Evolutionary conservation across 2,329 filamentous ascomycete species (phyloP).

Genomic region (Curvularia eragrostidis): DNA sequence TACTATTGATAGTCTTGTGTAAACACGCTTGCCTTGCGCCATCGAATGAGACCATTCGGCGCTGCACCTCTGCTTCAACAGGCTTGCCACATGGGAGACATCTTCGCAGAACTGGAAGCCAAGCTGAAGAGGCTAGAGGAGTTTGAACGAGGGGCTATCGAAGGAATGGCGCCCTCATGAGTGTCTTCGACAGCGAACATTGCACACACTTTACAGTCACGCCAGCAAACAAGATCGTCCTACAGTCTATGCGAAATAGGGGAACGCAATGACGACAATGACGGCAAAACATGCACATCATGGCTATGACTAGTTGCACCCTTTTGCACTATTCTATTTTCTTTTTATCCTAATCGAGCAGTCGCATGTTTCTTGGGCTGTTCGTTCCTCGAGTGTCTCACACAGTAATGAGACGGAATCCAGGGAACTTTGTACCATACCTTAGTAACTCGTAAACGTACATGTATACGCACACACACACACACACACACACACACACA

Average conservation of each 20-base stretch:
- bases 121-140: constrained; percentile 69
- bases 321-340: neutral
- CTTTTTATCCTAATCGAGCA: constrained; percentile 4
- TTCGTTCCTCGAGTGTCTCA: neutral
- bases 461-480: neutral
- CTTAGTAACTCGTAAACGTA: too few species aligned
- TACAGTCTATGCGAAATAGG: neutral
- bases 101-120: constrained; percentile 67
- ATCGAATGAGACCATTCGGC: constrained; percentile 76
- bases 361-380: neutral
- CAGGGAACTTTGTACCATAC: constrained; percentile 1
- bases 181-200: neutral
- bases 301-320: neutral
- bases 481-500: neutral
- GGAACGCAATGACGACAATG: neutral
- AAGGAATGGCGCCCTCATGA: constrained; percentile 38
- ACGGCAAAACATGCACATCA: neutral
- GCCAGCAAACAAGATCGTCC: neutral
- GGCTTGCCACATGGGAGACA: constrained; percentile 76
- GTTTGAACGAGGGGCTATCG: constrained; percentile 40
- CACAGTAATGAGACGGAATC: neutral
- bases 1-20: constrained; percentile 71
- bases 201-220: neutral
- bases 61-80: constrained; percentile 70
- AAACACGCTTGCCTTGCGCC: constrained; percentile 77